Evolutionary conservation across 2,329 filamentous ascomycete genomes (phyloP), one percentile per base, ranked within the genome.

Genomic region (Xylariomycetidae sp.): DNA sequence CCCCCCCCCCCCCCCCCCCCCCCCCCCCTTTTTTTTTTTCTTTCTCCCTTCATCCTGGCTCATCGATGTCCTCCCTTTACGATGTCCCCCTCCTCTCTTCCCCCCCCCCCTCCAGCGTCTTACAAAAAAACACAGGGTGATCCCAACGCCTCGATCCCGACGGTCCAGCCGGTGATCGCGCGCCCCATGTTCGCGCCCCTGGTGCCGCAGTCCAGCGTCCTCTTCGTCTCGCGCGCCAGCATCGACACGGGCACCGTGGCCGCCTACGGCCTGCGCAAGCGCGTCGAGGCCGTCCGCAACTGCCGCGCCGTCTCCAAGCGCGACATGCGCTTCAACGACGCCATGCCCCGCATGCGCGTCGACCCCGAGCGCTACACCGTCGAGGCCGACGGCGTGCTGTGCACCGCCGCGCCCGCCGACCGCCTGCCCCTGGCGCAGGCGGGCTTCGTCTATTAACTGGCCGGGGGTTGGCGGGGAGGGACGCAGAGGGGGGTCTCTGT

Each of bases 301-400:
- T 94, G 88, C 59, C 72, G 89, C 38, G 74, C 60, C 19, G 73
- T 95, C 27, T 70, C 81, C 27, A 96, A 96, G 72, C 70, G 63
- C 49, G 85, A 96, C 61, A 95, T 96, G 88, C 88, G 87, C 54
- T 89, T 79, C 61, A 96, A 96, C 59, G 80, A 88, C 53, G 63
- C 63, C 34, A 88, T 79, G 77, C 90, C 90, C 11, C 78, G 72
- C 64, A 96, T 97, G 86, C 80, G 70, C 50, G 89, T 97, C 40
- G 89, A 97, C 59, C 85, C 90, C 5, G 90, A 97, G 71, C 81
- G 76, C 52, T 97, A 96, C 65, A 75, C 70, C 12, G 89, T 96
- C 16, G 81, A 90, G 64, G 89, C 89, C 2, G 88, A 95, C 61
- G 88, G 86, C 0, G 62, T 75, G 58, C 66, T 80, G 22, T 89